A percentile compares a stretch with the other conserved stretches of the same genome.
Evolutionary conservation across 495 filamentous ascomycete genomes (phyloP).

Genomic region (Penicillium herquei): DNA sequence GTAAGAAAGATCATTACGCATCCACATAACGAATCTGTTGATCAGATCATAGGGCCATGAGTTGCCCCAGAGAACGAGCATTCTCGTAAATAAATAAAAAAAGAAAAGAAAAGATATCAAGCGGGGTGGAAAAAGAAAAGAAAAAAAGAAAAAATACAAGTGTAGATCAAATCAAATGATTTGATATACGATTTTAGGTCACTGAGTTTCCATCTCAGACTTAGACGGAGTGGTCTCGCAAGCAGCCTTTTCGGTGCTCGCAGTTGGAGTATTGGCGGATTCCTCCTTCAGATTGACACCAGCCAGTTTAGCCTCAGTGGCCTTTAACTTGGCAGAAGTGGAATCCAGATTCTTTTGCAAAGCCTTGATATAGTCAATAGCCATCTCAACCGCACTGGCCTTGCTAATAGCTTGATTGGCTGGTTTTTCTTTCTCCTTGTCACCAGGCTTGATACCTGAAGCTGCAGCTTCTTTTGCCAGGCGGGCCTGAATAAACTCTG

Average conservation of each 20-base stretch:
- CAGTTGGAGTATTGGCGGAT: not conserved
- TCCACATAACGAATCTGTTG: conserved; percentile 1
- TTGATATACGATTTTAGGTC: not conserved
- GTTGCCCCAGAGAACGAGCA: not conserved
- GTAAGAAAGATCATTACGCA: conserved; percentile 8
- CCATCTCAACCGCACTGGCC: conserved; percentile 92
- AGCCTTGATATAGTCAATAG: conserved; percentile 90
- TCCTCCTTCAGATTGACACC: not conserved
- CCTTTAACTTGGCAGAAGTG: conserved; percentile 61
- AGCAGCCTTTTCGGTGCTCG: not conserved
- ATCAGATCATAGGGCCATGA: not conserved
- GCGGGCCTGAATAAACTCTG: conserved; percentile 38
- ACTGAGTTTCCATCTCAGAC: not conserved
- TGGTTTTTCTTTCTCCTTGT: conserved; percentile 49
- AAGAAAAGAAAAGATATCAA: not conserved
- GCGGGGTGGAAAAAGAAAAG: not conserved
- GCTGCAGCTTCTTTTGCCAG: conserved; percentile 32
- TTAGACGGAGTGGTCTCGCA: not conserved
- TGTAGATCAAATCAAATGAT: not conserved
- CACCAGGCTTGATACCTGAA: conserved; percentile 29
- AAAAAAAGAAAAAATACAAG: not conserved
- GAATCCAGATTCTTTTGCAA: conserved; percentile 72
- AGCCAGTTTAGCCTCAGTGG: conserved; percentile 52
- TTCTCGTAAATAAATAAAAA: not conserved
- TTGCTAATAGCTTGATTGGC: conserved; percentile 71